These are phyloP conservation scores for Drechslerella coelobrocha DNA, from an alignment of 2,329 filamentous ascomycete genomes.

Conservation along the genomic window DNA sequence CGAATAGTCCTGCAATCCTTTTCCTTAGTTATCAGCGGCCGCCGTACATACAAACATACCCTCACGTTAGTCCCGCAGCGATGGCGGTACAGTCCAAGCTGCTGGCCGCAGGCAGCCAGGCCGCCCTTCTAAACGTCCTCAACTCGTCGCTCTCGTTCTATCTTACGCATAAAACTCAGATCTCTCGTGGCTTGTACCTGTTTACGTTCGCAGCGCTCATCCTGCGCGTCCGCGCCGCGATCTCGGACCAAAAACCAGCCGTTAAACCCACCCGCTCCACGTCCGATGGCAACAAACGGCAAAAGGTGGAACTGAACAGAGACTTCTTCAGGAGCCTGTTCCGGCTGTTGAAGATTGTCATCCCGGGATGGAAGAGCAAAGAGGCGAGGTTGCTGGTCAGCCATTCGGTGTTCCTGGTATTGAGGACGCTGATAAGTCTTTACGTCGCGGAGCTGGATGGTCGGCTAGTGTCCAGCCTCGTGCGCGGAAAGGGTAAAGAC, in stretches of 20 bases:
- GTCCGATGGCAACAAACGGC: constrained; percentile 62
- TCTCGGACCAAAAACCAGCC: constrained; percentile 84
- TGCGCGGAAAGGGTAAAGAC: constrained; percentile 87
- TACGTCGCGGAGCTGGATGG: constrained; percentile 97
- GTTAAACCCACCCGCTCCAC: constrained; percentile 51
- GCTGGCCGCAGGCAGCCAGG: constrained; percentile 60
- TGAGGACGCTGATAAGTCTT: constrained; percentile 88
- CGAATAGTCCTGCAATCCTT: constrained; percentile 5
- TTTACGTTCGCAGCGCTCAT: constrained; percentile 79
- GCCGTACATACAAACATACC: constrained; percentile 7
- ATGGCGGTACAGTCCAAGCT: constrained; percentile 83
- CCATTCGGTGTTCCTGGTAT: constrained; percentile 89
- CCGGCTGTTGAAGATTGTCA: constrained; percentile 80
- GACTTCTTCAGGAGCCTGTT: constrained; percentile 82
- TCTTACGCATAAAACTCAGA: constrained; percentile 77
- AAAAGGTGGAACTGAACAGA: constrained; percentile 89
- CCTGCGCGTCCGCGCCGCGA: constrained; percentile 87
- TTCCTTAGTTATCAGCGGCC: background rate
- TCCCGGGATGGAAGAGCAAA: constrained; percentile 87
- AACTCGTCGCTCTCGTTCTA: constrained; percentile 75
- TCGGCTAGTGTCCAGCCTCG: constrained; percentile 85
- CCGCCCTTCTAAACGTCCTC: constrained; percentile 68
- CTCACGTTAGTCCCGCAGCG: constrained; percentile 35
- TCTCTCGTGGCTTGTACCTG: constrained; percentile 83
- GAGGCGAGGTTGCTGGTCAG: constrained; percentile 84